These are phyloP conservation scores for Plenodomus lindquistii DNA, from an alignment of 2,329 filamentous ascomycete genomes.

Conservation along the genomic window DNA sequence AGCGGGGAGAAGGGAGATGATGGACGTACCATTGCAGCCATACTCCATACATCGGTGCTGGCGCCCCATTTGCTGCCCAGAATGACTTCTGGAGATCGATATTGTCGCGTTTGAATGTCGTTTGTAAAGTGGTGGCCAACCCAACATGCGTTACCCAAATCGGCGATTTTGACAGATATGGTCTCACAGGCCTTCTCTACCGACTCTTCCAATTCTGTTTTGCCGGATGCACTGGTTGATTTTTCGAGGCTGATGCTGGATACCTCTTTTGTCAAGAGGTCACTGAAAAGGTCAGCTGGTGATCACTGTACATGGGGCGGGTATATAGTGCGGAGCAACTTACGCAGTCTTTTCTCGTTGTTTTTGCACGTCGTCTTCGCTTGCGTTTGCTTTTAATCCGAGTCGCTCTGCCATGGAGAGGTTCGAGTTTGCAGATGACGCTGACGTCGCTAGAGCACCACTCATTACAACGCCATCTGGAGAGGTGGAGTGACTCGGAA, in stretches of 20 bases:
- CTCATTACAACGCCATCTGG: slow-evolving; percentile 57
- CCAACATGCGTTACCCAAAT: slow-evolving; percentile 98
- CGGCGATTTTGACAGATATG: slow-evolving; percentile 98
- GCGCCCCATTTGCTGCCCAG: slow-evolving; percentile 97
- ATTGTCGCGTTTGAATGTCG: slow-evolving; percentile 97
- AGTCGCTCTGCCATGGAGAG: slow-evolving; percentile 64
- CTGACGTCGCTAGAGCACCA: slow-evolving; percentile 57
- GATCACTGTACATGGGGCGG: not conserved
- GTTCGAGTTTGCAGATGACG: slow-evolving; percentile 46
- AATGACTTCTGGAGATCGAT: slow-evolving; percentile 95
- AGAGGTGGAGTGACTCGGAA: slow-evolving; percentile 45
- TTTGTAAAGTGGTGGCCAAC: slow-evolving; percentile 99
- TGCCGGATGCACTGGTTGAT: slow-evolving; percentile 55
- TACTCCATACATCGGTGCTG: slow-evolving; percentile 99
- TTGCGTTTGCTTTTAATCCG: slow-evolving; percentile 55
- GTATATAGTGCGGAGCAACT: slow-evolving; percentile 40
- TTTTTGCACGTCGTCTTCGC: slow-evolving; percentile 66
- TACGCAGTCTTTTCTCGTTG: slow-evolving; percentile 94
- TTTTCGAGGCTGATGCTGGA: slow-evolving; percentile 92
- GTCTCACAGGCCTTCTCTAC: slow-evolving; percentile 71
- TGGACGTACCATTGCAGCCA: slow-evolving; percentile 89
- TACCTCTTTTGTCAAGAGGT: slow-evolving; percentile 88
- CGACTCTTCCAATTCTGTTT: slow-evolving; percentile 44
- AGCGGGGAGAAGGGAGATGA: not conserved
- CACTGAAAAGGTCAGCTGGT: slow-evolving; percentile 56